Percentiles rank a stretch among this genome's conserved stretches.
Evolutionary conservation across 495 filamentous ascomycete genomes (phyloP).

Genomic region (Neurospora sp.): DNA sequence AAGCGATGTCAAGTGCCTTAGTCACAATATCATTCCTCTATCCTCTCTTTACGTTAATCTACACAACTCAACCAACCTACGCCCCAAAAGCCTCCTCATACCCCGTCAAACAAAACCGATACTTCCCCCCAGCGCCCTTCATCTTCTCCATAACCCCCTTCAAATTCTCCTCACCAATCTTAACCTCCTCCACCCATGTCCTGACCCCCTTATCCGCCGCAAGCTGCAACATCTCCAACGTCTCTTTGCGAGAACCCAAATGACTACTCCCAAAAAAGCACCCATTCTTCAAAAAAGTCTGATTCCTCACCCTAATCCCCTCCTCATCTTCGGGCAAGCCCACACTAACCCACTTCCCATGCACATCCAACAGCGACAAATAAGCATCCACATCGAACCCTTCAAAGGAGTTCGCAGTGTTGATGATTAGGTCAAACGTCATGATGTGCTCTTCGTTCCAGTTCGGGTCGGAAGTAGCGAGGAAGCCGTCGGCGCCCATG

Average conservation of each 20-base stretch:
- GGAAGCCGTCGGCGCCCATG: slow-evolving; percentile 66
- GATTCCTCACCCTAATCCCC: slow-evolving; percentile 63
- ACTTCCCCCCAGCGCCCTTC: slow-evolving; percentile 57
- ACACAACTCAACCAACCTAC: too few relatives aligned
- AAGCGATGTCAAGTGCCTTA: neutral
- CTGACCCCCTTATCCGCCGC: slow-evolving; percentile 72
- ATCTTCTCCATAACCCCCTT: slow-evolving; percentile 57
- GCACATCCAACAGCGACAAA: slow-evolving; percentile 69
- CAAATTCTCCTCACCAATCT: slow-evolving; percentile 59
- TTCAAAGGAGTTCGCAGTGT: slow-evolving; percentile 43
- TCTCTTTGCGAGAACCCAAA: slow-evolving; percentile 71
- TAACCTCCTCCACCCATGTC: slow-evolving; percentile 70
- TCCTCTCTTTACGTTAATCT: neutral
- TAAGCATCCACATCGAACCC: slow-evolving; percentile 56
- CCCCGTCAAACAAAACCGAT: slow-evolving; percentile 37
- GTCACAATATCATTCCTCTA: neutral
- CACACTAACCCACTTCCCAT: slow-evolving; percentile 72
- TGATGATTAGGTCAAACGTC: slow-evolving; percentile 52
- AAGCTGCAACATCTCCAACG: slow-evolving; percentile 71
- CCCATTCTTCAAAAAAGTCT: slow-evolving; percentile 66
- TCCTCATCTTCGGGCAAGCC: slow-evolving; percentile 76
- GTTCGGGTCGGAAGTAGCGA: slow-evolving; percentile 53
- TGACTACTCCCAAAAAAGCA: slow-evolving; percentile 74
- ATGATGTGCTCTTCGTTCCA: slow-evolving; percentile 49
- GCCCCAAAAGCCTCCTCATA: slow-evolving; percentile 34